Conservation (phyloP, 495 filamentous ascomycete genomes). For the Daldinia childiae region DNA sequence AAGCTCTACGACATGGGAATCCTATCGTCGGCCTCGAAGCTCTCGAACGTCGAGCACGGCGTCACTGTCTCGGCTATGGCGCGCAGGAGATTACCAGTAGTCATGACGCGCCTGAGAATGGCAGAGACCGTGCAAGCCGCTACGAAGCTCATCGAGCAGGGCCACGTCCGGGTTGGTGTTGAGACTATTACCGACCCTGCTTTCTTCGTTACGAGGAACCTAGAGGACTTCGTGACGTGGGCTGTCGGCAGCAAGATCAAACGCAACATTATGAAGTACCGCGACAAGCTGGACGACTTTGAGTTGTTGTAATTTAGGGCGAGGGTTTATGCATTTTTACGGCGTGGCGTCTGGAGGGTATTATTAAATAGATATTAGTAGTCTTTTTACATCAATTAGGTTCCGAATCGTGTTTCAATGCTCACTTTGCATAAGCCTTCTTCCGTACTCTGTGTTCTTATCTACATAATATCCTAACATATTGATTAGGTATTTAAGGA, state of each 20-base stretch:
- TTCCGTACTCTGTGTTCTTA: neutral
- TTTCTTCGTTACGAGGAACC: conserved; percentile 77
- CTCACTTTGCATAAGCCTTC: neutral
- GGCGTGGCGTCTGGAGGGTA: conserved; percentile 32
- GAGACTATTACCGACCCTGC: conserved; percentile 90
- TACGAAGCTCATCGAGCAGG: conserved; percentile 90
- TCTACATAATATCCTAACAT: no score
- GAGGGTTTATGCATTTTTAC: conserved; percentile 6
- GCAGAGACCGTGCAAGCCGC: conserved; percentile 85
- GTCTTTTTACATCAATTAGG: neutral
- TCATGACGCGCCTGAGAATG: conserved; percentile 90
- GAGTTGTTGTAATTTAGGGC: conserved; percentile 72
- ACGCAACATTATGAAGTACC: conserved; percentile 89
- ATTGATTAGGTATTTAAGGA: no score
- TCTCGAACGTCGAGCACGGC: conserved; percentile 85
- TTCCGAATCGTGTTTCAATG: neutral
- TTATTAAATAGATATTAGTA: neutral
- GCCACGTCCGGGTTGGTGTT: conserved; percentile 91
- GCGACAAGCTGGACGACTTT: conserved; percentile 95
- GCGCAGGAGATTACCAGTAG: conserved; percentile 78
- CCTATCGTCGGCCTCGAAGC: conserved; percentile 72
- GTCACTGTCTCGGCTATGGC: conserved; percentile 88
- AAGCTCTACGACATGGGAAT: conserved; percentile 94
- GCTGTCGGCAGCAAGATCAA: conserved; percentile 97
- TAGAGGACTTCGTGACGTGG: conserved; percentile 99